Conservation (phyloP, 2,329 filamentous ascomycete genomes). For the Aspergillus ustus region DNA sequence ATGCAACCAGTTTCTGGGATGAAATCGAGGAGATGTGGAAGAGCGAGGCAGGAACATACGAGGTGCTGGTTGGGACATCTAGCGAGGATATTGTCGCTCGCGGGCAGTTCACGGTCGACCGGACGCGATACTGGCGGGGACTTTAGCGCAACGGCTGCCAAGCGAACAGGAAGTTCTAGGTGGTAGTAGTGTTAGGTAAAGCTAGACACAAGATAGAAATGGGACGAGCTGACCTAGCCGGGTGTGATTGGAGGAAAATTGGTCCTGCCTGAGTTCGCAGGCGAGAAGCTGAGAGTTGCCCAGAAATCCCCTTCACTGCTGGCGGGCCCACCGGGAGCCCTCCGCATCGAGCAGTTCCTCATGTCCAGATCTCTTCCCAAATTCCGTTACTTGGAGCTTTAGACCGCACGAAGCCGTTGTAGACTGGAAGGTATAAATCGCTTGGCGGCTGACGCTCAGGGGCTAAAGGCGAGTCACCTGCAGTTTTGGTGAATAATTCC, state of each 20-base stretch:
- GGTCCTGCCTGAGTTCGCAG: neutral
- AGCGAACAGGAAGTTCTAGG: neutral
- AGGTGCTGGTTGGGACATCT: constrained; percentile 43
- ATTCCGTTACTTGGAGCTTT: neutral
- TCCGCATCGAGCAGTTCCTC: neutral
- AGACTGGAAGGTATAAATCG: neutral
- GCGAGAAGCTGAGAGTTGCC: neutral
- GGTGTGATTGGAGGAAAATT: constrained; percentile 18
- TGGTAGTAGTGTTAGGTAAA: too few species aligned
- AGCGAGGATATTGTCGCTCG: constrained; percentile 28
- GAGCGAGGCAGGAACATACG: constrained; percentile 44
- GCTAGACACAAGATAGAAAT: neutral
- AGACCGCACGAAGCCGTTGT: neutral
- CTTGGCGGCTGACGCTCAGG: neutral
- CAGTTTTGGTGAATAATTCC: neutral
- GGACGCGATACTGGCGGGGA: constrained; percentile 31
- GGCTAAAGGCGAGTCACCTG: neutral
- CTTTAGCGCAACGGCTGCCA: constrained; percentile 13
- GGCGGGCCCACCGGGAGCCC: neutral
- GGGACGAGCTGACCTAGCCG: neutral
- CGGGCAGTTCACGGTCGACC: constrained; percentile 25
- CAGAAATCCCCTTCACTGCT: neutral
- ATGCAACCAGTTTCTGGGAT: constrained; percentile 49
- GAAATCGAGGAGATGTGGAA: constrained; percentile 47
- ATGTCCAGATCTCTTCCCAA: neutral